Evolutionary conservation across 768 basidiomycete species (phyloP), one percentile per base, ranked within the genome.

Genomic region (Macrolepiota albuminosa): DNA sequence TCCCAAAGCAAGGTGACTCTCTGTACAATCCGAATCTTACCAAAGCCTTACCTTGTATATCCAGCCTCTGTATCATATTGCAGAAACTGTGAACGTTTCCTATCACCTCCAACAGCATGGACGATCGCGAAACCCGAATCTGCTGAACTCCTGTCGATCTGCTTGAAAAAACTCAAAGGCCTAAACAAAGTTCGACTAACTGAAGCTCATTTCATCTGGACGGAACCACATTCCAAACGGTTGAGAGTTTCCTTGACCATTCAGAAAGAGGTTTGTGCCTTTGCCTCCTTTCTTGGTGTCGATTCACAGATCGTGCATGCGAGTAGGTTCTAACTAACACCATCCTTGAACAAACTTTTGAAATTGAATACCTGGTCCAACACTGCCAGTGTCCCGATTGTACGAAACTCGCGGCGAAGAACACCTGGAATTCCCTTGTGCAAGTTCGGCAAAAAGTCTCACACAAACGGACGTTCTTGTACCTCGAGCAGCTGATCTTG

Each of bases 381-480:
- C 84, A 95, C 65, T 91, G 91, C 0, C 97, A 99, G 76, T 99
- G 97, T 72, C 87, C 93, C 0, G 93, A 95, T 64, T 99, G 97
- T 69, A 81, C 96, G 0, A 88, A 85, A 67, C 83, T 98, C 4
- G 97, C 97, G 0, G 97, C 97, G 3, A 99, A 98, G 77, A 98
- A 98, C 71, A 98, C 95, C 0, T 98, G 96, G 97, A 95, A 94
- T 70, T 94, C 96, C 1, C 81, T 94, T 42, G 95, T 99, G 1
- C 97, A 98, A 78, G 94, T 98, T n/a, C 88, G 97, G 49, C 97
- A 99, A 72, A 98, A 99, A 74, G 97, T 98, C 46, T 81, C 93
- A 4, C 97, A 99, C 72, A 99, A 99, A 75, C 87, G 97, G 59
- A 98, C 97, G 1, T 99, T 99, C 78, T 75, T 99, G 67, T 99